Evolutionary conservation across 2,329 filamentous ascomycete species (phyloP).

Genomic region (Chalaropsis ovoidea): DNA sequence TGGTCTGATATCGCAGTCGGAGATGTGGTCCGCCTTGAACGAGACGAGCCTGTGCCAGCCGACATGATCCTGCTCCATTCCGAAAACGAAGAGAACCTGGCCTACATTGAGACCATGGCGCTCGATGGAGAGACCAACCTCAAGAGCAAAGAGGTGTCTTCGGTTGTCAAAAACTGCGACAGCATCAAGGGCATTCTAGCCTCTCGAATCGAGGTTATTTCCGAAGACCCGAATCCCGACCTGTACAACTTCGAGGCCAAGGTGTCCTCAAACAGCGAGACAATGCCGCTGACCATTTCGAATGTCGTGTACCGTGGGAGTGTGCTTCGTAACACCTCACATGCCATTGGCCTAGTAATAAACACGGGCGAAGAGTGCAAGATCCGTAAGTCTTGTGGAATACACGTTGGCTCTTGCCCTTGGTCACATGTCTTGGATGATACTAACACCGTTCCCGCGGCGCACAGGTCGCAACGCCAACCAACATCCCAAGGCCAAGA

Average conservation of each 20-base stretch:
- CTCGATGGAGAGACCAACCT: slow-evolving; percentile 74
- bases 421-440: not conserved
- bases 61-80: slow-evolving; percentile 73
- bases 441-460: slow-evolving; percentile 9
- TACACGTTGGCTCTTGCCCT: not conserved
- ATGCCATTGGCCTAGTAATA: slow-evolving; percentile 66
- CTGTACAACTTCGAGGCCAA: slow-evolving; percentile 68
- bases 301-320: slow-evolving; percentile 83
- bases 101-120: slow-evolving; percentile 78
- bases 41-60: slow-evolving; percentile 72
- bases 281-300: slow-evolving; percentile 61
- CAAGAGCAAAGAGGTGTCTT: slow-evolving; percentile 61
- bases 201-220: slow-evolving; percentile 53
- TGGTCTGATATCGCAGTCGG: slow-evolving; percentile 44
- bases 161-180: slow-evolving; percentile 49
- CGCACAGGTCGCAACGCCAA: slow-evolving; percentile 63
- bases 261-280: slow-evolving; percentile 48
- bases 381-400: slow-evolving; percentile 44
- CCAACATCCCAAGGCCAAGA: slow-evolving; percentile 76
- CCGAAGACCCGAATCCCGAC: slow-evolving; percentile 68
- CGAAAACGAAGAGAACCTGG: slow-evolving; percentile 64
- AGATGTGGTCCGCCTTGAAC: slow-evolving; percentile 41
- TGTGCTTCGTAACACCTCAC: slow-evolving; percentile 67
- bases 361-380: slow-evolving; percentile 89
- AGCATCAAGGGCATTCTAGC: slow-evolving; percentile 45